Evolutionary conservation across 1,139 yeast species (phyloP).

Genomic region (Hemisphaericaspora subhashii): DNA sequence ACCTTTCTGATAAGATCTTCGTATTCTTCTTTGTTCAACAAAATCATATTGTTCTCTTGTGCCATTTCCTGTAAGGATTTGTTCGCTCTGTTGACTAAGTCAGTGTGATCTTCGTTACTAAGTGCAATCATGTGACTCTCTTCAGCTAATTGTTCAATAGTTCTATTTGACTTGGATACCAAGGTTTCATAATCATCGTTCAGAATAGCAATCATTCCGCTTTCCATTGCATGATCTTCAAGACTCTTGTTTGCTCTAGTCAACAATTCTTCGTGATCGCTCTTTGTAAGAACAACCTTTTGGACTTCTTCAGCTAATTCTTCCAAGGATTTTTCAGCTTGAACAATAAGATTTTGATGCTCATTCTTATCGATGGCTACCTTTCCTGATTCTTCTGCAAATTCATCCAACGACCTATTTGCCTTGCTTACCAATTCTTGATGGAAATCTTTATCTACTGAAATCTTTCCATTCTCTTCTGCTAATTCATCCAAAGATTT

Average conservation of each 20-base stretch:
- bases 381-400: constrained; percentile 16
- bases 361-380: constrained; percentile 21
- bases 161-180: neutral
- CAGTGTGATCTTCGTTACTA: neutral
- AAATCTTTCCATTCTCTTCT: constrained; percentile 13
- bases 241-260: constrained; percentile 17
- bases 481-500: constrained; percentile 19
- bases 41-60: constrained; percentile 14
- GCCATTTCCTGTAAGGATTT: constrained; percentile 20
- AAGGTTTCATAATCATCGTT: constrained; percentile 1
- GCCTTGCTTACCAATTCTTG: constrained; percentile 9
- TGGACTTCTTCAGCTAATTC: constrained; percentile 18
- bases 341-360: constrained; percentile 7
- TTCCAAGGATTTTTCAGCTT: constrained; percentile 8
- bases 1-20: constrained; percentile 16
- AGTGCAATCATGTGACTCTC: neutral
- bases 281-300: constrained; percentile 12
- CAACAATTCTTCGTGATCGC: constrained; percentile 14
- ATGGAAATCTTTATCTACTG: constrained; percentile 6
- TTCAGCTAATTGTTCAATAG: constrained; percentile 2
- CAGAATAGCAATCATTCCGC: constrained; percentile 4
- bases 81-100: constrained; percentile 13
- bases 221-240: constrained; percentile 17
- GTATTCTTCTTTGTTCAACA: constrained; percentile 16
- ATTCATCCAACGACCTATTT: constrained; percentile 12